Percentiles rank a stretch among this genome's conserved stretches.
phyloP scores from a whole-genome alignment of 2,329 filamentous ascomycete genomes.

The Alternaria sp. region DNA sequence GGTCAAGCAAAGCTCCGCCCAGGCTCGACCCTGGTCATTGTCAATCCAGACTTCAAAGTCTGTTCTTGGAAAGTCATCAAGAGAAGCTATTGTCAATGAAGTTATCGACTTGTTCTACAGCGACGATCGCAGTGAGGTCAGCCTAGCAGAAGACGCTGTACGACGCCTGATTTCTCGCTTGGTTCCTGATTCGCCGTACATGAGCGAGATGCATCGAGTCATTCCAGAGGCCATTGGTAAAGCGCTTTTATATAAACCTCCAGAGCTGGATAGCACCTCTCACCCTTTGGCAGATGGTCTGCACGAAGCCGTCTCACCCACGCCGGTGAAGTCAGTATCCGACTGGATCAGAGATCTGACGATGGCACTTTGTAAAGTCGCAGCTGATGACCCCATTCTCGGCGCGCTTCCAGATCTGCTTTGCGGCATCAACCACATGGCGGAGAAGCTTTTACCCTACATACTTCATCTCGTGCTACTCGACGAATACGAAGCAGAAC shows the following conservation, averaged over 20 bases:
- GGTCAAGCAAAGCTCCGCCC: slow-evolving; percentile 57
- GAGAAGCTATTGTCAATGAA: slow-evolving; percentile 49
- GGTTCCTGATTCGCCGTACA: slow-evolving; percentile 32
- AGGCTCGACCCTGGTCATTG: slow-evolving; percentile 40
- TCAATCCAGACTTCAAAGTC: slow-evolving; percentile 30
- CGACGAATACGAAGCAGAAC: slow-evolving; percentile 69
- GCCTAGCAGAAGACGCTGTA: slow-evolving; percentile 55
- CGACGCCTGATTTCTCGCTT: slow-evolving; percentile 44
- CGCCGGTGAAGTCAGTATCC: slow-evolving; percentile 31
- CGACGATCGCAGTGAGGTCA: slow-evolving; percentile 53
- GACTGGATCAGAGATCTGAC: slow-evolving; percentile 70
- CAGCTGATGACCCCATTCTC: slow-evolving; percentile 72
- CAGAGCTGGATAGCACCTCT: slow-evolving; percentile 19
- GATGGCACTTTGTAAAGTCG: slow-evolving; percentile 60
- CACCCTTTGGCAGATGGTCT: slow-evolving; percentile 22
- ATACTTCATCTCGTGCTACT: slow-evolving; percentile 83
- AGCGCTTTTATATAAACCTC: slow-evolving; percentile 38
- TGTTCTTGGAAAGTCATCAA: slow-evolving; percentile 39
- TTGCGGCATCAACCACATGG: slow-evolving; percentile 70
- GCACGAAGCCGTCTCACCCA: slow-evolving; percentile 29
- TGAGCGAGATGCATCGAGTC: slow-evolving; percentile 40
- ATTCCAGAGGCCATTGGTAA: slow-evolving; percentile 44
- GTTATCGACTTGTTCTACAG: slow-evolving; percentile 52
- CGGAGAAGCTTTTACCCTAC: slow-evolving; percentile 79
- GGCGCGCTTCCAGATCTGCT: slow-evolving; percentile 73